These are phyloP conservation scores for Colletotrichum neosansevieriae DNA, from an alignment of 2,329 filamentous ascomycete genomes.

Conservation along the genomic window DNA sequence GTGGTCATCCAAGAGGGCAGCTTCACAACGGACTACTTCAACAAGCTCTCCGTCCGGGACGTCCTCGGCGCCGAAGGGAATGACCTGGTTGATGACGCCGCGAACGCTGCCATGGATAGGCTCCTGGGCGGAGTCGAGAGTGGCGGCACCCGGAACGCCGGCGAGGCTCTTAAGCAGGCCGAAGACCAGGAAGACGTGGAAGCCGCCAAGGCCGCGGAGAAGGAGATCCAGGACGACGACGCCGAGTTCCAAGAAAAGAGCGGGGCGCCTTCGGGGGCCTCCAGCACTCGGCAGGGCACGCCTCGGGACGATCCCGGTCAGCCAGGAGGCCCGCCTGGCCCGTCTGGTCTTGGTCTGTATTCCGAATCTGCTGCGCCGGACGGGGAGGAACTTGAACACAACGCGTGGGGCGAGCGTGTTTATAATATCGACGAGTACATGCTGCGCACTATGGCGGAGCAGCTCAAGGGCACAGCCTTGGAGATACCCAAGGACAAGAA, in stretches of 20 bases:
- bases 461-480: conserved; percentile 69
- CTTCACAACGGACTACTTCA: conserved; percentile 97
- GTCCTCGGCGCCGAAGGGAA: conserved; percentile 70
- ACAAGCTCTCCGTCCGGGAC: conserved; percentile 79
- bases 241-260: conserved; percentile 83
- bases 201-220: conserved; percentile 88
- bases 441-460: conserved; percentile 74
- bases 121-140: conserved; percentile 78
- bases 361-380: conserved; percentile 51
- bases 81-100: conserved; percentile 73
- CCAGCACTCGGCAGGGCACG: conserved; percentile 64
- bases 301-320: conserved; percentile 56
- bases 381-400: conserved; percentile 62
- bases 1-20: conserved; percentile 98
- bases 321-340: conserved; percentile 44
- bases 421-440: conserved; percentile 81
- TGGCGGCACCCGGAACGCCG: conserved; percentile 71
- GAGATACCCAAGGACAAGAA: conserved; percentile 75
- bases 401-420: conserved; percentile 70
- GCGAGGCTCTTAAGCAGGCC: conserved; percentile 84
- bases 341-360: conserved; percentile 54
- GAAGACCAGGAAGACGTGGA: conserved; percentile 94
- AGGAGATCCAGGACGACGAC: conserved; percentile 88
- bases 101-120: conserved; percentile 85
- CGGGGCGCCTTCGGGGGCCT: conserved; percentile 59